Percentiles rank a stretch among this genome's conserved stretches.
phyloP scores from a whole-genome alignment of 106 monocot genomes.

The Hemerocallis citrina region DNA sequence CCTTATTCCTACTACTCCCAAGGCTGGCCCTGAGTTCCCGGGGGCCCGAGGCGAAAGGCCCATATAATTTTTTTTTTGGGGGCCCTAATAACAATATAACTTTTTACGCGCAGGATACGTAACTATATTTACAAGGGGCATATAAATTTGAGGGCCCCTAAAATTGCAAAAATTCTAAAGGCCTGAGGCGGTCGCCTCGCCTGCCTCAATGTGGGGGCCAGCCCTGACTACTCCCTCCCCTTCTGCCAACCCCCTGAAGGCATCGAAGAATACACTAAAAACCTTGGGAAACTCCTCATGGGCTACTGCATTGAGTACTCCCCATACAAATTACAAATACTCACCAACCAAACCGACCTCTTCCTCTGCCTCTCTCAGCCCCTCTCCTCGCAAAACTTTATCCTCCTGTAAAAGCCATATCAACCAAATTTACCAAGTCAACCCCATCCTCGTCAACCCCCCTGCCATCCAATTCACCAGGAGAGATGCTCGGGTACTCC shows the following conservation, averaged over 20 bases:
- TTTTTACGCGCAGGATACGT: no score
- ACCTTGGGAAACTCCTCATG: conserved; percentile 50
- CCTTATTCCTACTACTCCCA: conserved; percentile 48
- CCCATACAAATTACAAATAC: conserved; percentile 53
- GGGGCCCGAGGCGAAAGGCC: no score
- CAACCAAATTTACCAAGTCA: conserved; percentile 40
- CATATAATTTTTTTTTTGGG: no score
- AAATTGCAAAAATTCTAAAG: no score
- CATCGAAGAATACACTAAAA: conserved; percentile 17
- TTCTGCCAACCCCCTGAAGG: conserved; percentile 12
- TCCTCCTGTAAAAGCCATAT: conserved; percentile 38
- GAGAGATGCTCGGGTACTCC: conserved; percentile 11
- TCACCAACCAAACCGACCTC: conserved; percentile 53
- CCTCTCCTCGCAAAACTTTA: conserved; percentile 20
- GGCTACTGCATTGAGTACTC: conserved; percentile 53
- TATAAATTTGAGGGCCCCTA: no score
- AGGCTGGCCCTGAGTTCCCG: no score
- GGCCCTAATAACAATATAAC: no score
- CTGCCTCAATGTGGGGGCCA: conserved; percentile 39
- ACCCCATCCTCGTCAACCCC: conserved; percentile 44
- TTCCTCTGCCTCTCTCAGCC: conserved; percentile 38
- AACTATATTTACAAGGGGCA: no score
- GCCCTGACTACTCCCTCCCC: conserved; percentile 21
- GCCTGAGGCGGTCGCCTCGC: no score
- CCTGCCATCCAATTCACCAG: conserved; percentile 27